These are phyloP conservation scores for Halophytophthora polymorphica DNA, from an alignment of 352 stramenopile species.

Conservation along the genomic window DNA sequence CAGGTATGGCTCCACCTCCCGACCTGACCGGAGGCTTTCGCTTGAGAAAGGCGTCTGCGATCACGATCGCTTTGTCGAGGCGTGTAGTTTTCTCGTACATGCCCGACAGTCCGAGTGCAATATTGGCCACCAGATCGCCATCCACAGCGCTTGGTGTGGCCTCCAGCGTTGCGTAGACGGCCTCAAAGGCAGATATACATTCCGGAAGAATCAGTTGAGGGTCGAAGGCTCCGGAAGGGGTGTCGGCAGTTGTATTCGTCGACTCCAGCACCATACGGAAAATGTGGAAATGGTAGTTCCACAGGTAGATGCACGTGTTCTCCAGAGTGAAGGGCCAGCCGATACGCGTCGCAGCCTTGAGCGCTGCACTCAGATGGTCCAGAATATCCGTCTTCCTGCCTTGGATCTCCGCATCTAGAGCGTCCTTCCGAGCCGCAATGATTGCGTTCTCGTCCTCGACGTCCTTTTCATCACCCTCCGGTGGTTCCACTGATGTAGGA, in stretches of 20 bases:
- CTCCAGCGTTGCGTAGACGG: constrained; percentile 45
- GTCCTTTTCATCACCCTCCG: constrained; percentile 3
- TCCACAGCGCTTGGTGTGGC: constrained; percentile 19
- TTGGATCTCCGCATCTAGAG: constrained; percentile 16
- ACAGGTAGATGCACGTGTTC: constrained; percentile 85
- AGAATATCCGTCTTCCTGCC: constrained; percentile 53
- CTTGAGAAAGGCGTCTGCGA: constrained; percentile 61
- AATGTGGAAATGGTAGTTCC: constrained; percentile 91
- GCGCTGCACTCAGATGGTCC: constrained; percentile 27
- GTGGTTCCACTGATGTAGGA: constrained; percentile 1
- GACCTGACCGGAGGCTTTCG: constrained; percentile 20
- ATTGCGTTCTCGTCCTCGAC: constrained; percentile 7
- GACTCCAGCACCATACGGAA: constrained; percentile 49
- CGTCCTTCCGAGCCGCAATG: constrained; percentile 5
- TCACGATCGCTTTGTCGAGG: constrained; percentile 44
- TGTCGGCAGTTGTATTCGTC: background rate
- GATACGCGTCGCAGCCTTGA: constrained; percentile 35
- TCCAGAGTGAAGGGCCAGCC: constrained; percentile 70
- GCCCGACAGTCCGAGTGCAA: constrained; percentile 47
- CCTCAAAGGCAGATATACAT: constrained; percentile 60
- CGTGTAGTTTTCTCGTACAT: constrained; percentile 46
- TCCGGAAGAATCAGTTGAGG: constrained; percentile 54
- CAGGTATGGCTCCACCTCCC: background rate
- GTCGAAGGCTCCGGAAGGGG: constrained; percentile 13
- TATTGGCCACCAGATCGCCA: constrained; percentile 43